These are phyloP conservation scores for Cyberlindnera americana DNA, from an alignment of 805 yeast genomes.

Conservation along the genomic window DNA sequence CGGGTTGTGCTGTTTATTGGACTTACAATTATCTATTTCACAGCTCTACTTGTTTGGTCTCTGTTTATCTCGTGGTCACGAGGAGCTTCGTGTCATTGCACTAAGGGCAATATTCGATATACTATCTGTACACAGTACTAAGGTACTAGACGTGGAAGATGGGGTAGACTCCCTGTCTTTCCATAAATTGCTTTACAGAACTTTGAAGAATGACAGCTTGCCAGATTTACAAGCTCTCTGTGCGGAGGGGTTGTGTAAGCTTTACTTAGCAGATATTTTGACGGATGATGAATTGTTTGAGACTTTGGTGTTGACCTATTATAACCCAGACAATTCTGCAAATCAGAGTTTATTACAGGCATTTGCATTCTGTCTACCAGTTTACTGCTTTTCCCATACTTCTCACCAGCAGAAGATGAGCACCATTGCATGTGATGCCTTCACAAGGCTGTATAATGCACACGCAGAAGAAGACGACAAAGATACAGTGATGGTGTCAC, in stretches of 20 bases:
- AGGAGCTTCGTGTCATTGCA: constrained; percentile 56
- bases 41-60: constrained; percentile 65
- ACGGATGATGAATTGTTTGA: constrained; percentile 69
- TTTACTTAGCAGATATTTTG: constrained; percentile 73
- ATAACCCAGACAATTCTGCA: constrained; percentile 58
- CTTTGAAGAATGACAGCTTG: constrained; percentile 51
- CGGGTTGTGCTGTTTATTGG: constrained; percentile 76
- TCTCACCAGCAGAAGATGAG: constrained; percentile 67
- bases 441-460: constrained; percentile 50
- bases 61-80: constrained; percentile 65
- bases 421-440: constrained; percentile 61
- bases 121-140: constrained; percentile 69
- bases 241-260: constrained; percentile 83
- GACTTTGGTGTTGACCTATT: constrained; percentile 67
- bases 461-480: constrained; percentile 36
- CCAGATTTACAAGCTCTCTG: constrained; percentile 74
- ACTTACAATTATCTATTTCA: constrained; percentile 58
- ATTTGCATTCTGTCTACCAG: constrained; percentile 84
- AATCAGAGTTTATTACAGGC: constrained; percentile 74
- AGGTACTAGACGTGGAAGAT: constrained; percentile 57
- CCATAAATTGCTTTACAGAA: constrained; percentile 66
- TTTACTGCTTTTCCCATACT: constrained; percentile 72
- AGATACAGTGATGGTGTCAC: constrained; percentile 29
- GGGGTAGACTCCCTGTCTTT: constrained; percentile 63
- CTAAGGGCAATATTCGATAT: constrained; percentile 74